Evolutionary conservation across 371 early-diverging fungal species (phyloP).

Genomic region (Haplosporangium sp.): DNA sequence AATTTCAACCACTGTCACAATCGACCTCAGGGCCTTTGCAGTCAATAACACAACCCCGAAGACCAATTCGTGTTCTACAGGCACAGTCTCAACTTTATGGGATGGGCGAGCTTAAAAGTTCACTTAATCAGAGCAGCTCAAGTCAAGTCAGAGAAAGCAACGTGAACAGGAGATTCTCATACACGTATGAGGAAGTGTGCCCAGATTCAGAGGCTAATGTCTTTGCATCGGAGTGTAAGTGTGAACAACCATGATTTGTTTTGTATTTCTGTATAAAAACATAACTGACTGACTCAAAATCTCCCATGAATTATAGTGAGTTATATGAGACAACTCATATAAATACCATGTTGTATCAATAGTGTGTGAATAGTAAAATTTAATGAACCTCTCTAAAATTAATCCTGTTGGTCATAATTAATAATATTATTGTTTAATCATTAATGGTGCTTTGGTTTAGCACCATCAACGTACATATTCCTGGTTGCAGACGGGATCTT

Average conservation of each 20-base stretch:
- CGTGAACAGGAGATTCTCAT: not conserved
- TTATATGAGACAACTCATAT: too few species aligned
- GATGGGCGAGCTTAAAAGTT: slow-evolving; percentile 8
- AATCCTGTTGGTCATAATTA: not conserved
- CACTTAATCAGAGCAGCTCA: slow-evolving; percentile 1
- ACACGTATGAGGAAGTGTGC: not conserved
- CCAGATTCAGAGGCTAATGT: not conserved
- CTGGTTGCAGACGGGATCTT: slow-evolving; percentile 96
- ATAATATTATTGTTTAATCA: not conserved
- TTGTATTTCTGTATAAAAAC: not conserved
- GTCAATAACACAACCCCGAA: not conserved
- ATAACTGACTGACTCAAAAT: not conserved
- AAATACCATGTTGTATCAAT: too few species aligned
- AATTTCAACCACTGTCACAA: not conserved
- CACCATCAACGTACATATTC: slow-evolving; percentile 96
- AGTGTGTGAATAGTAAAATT: not conserved
- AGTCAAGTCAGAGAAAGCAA: not conserved
- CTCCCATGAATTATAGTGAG: too few species aligned
- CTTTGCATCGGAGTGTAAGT: not conserved
- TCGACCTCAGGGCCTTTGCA: not conserved
- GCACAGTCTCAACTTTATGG: slow-evolving; percentile 38
- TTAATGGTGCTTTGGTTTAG: slow-evolving; percentile 53
- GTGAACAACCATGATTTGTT: not conserved
- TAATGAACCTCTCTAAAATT: too few species aligned
- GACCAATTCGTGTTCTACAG: slow-evolving; percentile 7